phyloP scores from a whole-genome alignment of 2,329 filamentous ascomycete species.

The Phaeosphaeriaceae sp. region DNA sequence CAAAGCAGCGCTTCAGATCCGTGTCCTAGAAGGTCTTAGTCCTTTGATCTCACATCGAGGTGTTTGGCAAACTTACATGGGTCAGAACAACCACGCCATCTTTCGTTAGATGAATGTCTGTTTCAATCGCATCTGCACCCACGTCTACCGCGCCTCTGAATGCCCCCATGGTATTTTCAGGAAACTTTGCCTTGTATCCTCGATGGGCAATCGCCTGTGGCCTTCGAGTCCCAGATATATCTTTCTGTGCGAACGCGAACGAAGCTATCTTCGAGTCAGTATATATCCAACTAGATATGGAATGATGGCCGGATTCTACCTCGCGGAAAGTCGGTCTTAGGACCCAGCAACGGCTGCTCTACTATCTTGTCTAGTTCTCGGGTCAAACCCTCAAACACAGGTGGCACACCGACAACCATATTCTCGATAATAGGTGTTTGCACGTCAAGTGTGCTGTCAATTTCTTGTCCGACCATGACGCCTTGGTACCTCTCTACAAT shows the following conservation, averaged over 20 bases:
- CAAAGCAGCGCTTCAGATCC: constrained; percentile 81
- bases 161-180: constrained; percentile 85
- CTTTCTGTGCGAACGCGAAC: constrained; percentile 44
- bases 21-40: constrained; percentile 63
- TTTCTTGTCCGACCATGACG: constrained; percentile 18
- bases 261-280: constrained; percentile 28
- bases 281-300: neutral
- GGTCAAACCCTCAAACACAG: constrained; percentile 45
- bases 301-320: constrained; percentile 15
- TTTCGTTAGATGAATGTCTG: constrained; percentile 81
- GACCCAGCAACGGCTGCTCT: constrained; percentile 43
- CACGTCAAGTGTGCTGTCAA: constrained; percentile 29
- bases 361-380: constrained; percentile 43
- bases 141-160: constrained; percentile 76
- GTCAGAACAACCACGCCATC: constrained; percentile 86
- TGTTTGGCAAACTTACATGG: constrained; percentile 62
- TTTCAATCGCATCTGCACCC: constrained; percentile 83
- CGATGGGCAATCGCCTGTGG: constrained; percentile 81
- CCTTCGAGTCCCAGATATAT: constrained; percentile 48
- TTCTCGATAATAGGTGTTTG: constrained; percentile 45
- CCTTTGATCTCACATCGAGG: neutral
- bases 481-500: neutral
- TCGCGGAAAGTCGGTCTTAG: constrained; percentile 36
- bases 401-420: constrained; percentile 46
- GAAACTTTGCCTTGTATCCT: constrained; percentile 76